These are phyloP conservation scores for Dendrostoma leiphaemia DNA, from an alignment of 2,329 filamentous ascomycete genomes.

Conservation along the genomic window DNA sequence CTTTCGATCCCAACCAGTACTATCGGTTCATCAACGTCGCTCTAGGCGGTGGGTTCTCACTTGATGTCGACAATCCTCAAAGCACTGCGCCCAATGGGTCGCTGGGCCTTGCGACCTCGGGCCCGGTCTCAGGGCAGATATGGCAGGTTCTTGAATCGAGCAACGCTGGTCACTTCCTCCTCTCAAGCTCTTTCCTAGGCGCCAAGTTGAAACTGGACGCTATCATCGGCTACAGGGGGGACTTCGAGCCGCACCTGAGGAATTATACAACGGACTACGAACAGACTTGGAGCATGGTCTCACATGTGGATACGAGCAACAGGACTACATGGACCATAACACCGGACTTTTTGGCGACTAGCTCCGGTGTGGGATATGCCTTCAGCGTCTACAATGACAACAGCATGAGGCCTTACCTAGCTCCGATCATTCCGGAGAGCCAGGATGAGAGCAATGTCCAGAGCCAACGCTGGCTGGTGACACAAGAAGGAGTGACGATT, in stretches of 20 bases:
- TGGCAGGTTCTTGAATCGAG: slow-evolving; percentile 5
- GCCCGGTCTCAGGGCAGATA: slow-evolving; percentile 3
- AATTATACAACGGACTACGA: slow-evolving; percentile 1
- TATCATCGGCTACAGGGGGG: neutral
- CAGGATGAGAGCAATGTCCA: neutral
- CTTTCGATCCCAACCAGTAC: slow-evolving; percentile 8
- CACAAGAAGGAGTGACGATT: neutral
- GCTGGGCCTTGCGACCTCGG: neutral
- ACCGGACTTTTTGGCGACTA: neutral
- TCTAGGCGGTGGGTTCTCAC: slow-evolving; percentile 6
- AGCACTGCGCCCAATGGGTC: neutral
- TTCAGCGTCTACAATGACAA: slow-evolving; percentile 11
- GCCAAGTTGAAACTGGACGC: slow-evolving; percentile 7
- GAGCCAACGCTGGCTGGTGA: slow-evolving; percentile 1
- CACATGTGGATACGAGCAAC: neutral
- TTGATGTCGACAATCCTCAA: slow-evolving; percentile 1
- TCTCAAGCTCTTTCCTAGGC: slow-evolving; percentile 4
- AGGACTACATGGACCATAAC: slow-evolving; percentile 6
- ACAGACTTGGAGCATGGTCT: slow-evolving; percentile 2
- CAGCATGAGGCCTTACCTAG: neutral
- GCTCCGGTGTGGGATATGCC: neutral
- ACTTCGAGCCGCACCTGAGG: slow-evolving; percentile 1
- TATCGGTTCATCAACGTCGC: slow-evolving; percentile 10
- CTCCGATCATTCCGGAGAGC: neutral
- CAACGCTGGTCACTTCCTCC: neutral